Conservation (phyloP, 148 eudicot species). For the Euryodendron excelsum region DNA sequence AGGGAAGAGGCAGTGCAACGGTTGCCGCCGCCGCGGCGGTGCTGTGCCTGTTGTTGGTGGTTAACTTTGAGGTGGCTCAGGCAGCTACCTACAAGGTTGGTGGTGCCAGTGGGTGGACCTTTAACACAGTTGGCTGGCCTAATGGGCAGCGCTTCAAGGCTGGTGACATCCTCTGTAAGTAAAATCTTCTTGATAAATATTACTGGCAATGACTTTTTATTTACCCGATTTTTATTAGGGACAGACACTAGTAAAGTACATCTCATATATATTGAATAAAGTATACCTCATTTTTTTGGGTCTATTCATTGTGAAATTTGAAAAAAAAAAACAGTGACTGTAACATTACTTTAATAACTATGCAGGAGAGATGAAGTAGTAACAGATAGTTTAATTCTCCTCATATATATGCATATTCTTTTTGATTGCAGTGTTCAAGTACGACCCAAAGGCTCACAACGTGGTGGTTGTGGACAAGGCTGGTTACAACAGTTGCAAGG, state of each 20-base stretch:
- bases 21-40: constrained; percentile 17
- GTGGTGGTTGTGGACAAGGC: constrained; percentile 35
- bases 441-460: constrained; percentile 39
- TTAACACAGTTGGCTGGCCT: constrained; percentile 38
- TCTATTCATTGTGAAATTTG: too few species aligned
- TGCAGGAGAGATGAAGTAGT: too few species aligned
- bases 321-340: too few species aligned
- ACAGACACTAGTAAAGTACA: too few species aligned
- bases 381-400: too few species aligned
- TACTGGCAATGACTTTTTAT: too few species aligned
- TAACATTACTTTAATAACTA: too few species aligned
- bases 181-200: too few species aligned
- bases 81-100: constrained; percentile 53
- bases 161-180: constrained; percentile 58
- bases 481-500: constrained; percentile 35
- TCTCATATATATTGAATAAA: too few species aligned
- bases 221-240: too few species aligned
- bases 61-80: constrained; percentile 24
- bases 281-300: too few species aligned
- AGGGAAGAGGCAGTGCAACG: constrained; percentile 62
- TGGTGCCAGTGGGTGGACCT: constrained; percentile 49
- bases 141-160: constrained; percentile 52
- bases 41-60: constrained; percentile 18
- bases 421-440: constrained; percentile 43
- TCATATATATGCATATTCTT: too few species aligned